Percentiles rank a stretch among this genome's conserved stretches.
Evolutionary conservation across 1,284 basidiomycete species (phyloP).

Genomic region (Coriolopsis trogii): DNA sequence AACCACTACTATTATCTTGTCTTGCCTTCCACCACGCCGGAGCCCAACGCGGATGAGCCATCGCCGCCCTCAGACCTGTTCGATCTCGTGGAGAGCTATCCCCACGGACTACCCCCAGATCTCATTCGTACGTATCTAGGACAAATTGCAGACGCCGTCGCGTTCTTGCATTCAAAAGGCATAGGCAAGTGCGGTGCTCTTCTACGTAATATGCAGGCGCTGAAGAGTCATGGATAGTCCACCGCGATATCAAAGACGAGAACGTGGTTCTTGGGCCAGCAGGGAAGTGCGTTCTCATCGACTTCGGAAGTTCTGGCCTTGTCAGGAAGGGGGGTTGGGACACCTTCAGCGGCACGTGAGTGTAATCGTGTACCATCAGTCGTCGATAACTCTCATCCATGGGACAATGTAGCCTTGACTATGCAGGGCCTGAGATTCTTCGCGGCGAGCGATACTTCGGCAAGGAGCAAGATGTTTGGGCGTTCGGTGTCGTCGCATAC

Average conservation of each 20-base stretch:
- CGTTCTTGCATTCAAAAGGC: conserved; percentile 89
- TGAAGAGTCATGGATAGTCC: conserved; percentile 55
- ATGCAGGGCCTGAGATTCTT: conserved; percentile 96
- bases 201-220: conserved; percentile 1
- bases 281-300: conserved; percentile 89
- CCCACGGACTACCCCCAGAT: conserved; percentile 80
- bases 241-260: conserved; percentile 98
- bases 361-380: conserved; percentile 27
- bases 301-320: conserved; percentile 93
- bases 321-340: conserved; percentile 88
- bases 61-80: conserved; percentile 84
- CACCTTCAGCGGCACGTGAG: conserved; percentile 93
- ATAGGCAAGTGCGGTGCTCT: conserved; percentile 59
- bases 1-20: conserved; percentile 95
- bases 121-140: conserved; percentile 87
- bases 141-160: conserved; percentile 91
- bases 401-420: conserved; percentile 72
- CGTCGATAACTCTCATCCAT: conserved; percentile 13
- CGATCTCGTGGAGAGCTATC: conserved; percentile 91
- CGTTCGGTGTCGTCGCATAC: conserved; percentile 96
- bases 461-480: conserved; percentile 98
- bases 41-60: conserved; percentile 51
- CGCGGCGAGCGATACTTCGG: conserved; percentile 94
- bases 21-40: conserved; percentile 70
- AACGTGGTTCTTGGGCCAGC: conserved; percentile 84